Evolutionary conservation across 2,329 filamentous ascomycete genomes (phyloP), one percentile per base, ranked within the genome.

Genomic region (Bipolaris bicolor): DNA sequence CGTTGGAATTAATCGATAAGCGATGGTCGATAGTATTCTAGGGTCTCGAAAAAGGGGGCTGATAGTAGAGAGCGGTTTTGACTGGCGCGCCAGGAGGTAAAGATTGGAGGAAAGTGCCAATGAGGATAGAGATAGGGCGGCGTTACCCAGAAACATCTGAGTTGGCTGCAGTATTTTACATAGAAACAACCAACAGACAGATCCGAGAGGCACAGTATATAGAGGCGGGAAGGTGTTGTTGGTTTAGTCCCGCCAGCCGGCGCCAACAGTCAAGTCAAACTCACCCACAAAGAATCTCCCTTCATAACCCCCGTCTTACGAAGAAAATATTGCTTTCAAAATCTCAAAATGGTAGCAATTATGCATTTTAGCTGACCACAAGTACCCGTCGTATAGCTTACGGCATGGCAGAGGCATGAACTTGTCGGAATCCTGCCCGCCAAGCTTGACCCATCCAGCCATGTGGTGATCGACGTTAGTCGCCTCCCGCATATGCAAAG

Each of bases 191-290:
- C 47, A 57, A 54, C 49, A 66, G 50, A 45, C 40, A 41, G 52
- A 51, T 33, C 15, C 33, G n/a, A 61, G 53, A 57, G 44, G 55
- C 53, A 69, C 56, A 55, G 57, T 58, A 61, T 37, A 49, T 48
- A 51, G 58, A 58, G 58, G 55, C 57, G 41, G 51, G 49, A 58
- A 56, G 55, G 50, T 24, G 47, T 48, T 57, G 22, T 45, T 55
- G 44, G 53, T 45, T 58, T 49, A 60, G 51, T 58, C 40, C 57
- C 40, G 46, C 54, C 45, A 43, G 20, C 47, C 52, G 49, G 56
- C 43, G 26, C 33, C 31, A 37, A 49, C 15, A 11, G 5, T n/a
- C 33, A 29, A 49, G 20, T n/a, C 22, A 24, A 13, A 52, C 41
- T 48, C 56, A 52, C 52, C 55, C 51, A 41, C 36, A 49, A 40